Conservation (phyloP, 2,329 filamentous ascomycete species). For the Pochonia chlamydosporia region DNA sequence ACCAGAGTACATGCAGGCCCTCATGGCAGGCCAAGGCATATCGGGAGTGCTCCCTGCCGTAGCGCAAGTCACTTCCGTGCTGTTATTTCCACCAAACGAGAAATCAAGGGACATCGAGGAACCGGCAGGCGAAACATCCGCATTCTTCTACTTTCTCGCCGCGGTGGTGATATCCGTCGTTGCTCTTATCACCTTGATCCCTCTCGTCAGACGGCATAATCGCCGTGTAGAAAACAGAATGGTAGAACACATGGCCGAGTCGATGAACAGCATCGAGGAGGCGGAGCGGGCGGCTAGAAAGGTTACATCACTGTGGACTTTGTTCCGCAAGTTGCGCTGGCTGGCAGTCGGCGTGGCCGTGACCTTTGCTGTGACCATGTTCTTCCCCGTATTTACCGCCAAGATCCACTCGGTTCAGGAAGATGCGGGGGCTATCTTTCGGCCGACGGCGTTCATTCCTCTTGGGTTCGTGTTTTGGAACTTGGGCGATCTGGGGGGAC, state of each 20-base stretch:
- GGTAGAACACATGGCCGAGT: constrained; percentile 42
- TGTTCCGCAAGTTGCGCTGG: constrained; percentile 76
- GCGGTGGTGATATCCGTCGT: constrained; percentile 69
- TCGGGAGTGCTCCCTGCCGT: constrained; percentile 86
- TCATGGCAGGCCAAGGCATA: constrained; percentile 91
- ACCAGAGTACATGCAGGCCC: constrained; percentile 87
- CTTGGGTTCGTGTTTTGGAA: constrained; percentile 94
- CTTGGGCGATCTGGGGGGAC: constrained; percentile 73
- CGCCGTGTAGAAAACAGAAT: constrained; percentile 45
- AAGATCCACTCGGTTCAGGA: constrained; percentile 47
- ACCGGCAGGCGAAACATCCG: constrained; percentile 44
- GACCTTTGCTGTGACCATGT: constrained; percentile 83
- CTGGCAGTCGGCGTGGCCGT: constrained; percentile 70
- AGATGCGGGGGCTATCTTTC: constrained; percentile 51
- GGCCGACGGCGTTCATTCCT: constrained; percentile 76
- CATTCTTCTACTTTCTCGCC: constrained; percentile 86
- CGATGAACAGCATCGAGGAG: constrained; percentile 45
- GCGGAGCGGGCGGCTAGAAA: constrained; percentile 46
- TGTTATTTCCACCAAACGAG: constrained; percentile 43
- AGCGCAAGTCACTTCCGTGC: constrained; percentile 78
- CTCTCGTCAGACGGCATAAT: constrained; percentile 59
- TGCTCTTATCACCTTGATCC: constrained; percentile 68
- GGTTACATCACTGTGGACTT: constrained; percentile 49
- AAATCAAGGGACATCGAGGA: constrained; percentile 15
- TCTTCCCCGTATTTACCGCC: constrained; percentile 86